These are phyloP conservation scores for Rhizomucor miehei DNA, from an alignment of 371 early-diverging fungal species.

Conservation along the genomic window DNA sequence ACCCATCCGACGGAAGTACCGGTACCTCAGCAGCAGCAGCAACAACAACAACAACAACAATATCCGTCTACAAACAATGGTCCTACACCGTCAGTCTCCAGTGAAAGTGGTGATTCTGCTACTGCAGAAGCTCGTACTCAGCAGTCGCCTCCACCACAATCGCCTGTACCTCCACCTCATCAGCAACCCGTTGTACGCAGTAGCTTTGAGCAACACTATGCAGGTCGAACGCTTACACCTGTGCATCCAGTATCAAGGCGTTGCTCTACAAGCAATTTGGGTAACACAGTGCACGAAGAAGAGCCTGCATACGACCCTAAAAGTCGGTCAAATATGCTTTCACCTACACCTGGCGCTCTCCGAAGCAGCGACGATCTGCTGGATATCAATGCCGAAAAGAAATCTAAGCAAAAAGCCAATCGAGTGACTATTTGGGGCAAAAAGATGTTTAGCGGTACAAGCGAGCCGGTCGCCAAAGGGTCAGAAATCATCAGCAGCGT, in stretches of 20 bases:
- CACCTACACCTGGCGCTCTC: too few relatives aligned
- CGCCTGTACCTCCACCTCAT: too few relatives aligned
- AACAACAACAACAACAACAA: too few relatives aligned
- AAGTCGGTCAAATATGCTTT: background rate
- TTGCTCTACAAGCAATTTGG: background rate
- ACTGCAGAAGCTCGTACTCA: too few relatives aligned
- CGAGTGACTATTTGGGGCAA: slow-evolving; percentile 24
- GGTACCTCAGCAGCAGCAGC: too few relatives aligned
- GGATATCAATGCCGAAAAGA: slow-evolving; percentile 14
- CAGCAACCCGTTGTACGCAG: too few relatives aligned
- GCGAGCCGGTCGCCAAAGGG: too few relatives aligned
- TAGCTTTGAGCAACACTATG: slow-evolving; percentile 7
- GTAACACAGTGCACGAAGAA: slow-evolving; percentile 12
- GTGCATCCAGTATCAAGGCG: slow-evolving; percentile 1
- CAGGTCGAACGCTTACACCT: slow-evolving; percentile 18
- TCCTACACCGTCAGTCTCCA: too few relatives aligned
- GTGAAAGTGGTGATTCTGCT: too few relatives aligned
- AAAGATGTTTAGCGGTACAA: slow-evolving; percentile 18
- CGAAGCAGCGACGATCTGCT: background rate
- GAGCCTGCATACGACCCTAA: background rate
- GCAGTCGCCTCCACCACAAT: too few relatives aligned
- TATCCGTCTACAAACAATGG: too few relatives aligned
- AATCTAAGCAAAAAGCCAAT: slow-evolving; percentile 23
- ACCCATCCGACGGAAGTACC: background rate
- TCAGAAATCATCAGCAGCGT: background rate